phyloP scores from a whole-genome alignment of 1,139 yeast genomes.

The Pichia norvegensis region DNA sequence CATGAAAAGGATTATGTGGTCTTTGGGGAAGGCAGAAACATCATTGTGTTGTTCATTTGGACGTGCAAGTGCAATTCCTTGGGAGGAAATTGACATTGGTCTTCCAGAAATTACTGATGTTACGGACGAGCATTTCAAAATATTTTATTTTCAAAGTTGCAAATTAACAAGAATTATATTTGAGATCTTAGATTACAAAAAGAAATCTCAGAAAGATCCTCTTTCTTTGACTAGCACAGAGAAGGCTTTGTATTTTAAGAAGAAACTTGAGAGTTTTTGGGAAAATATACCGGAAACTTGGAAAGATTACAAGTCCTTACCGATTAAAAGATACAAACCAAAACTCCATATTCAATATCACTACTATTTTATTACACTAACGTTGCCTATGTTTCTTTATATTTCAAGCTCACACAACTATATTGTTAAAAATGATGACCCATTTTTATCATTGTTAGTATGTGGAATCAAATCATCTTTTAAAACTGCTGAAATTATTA shows the following conservation, averaged over 20 bases:
- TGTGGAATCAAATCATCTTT: conserved; percentile 33
- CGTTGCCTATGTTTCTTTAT: conserved; percentile 34
- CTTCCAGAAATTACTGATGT: conserved; percentile 27
- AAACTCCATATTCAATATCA: conserved; percentile 34
- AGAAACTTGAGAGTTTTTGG: conserved; percentile 29
- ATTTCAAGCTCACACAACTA: conserved; percentile 28
- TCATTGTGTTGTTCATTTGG: conserved; percentile 35
- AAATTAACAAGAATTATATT: conserved; percentile 31
- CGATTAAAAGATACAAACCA: conserved; percentile 32
- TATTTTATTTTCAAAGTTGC: conserved; percentile 29
- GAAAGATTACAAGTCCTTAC: conserved; percentile 26
- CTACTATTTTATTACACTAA: conserved; percentile 32
- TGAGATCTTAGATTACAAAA: conserved; percentile 32
- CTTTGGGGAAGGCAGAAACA: conserved; percentile 33
- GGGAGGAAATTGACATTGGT: conserved; percentile 33
- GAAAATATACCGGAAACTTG: conserved; percentile 26
- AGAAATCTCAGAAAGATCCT: conserved; percentile 30
- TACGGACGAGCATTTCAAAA: conserved; percentile 28
- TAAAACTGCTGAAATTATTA: conserved; percentile 30
- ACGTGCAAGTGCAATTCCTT: conserved; percentile 33
- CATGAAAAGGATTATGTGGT: conserved; percentile 33
- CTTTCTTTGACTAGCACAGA: conserved; percentile 32
- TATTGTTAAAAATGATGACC: conserved; percentile 30
- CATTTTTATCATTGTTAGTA: conserved; percentile 30
- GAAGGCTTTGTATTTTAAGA: conserved; percentile 30